Evolutionary conservation across 2,329 filamentous ascomycete species (phyloP), one percentile per base, ranked within the genome.

Genomic region (Alternaria gaisen): DNA sequence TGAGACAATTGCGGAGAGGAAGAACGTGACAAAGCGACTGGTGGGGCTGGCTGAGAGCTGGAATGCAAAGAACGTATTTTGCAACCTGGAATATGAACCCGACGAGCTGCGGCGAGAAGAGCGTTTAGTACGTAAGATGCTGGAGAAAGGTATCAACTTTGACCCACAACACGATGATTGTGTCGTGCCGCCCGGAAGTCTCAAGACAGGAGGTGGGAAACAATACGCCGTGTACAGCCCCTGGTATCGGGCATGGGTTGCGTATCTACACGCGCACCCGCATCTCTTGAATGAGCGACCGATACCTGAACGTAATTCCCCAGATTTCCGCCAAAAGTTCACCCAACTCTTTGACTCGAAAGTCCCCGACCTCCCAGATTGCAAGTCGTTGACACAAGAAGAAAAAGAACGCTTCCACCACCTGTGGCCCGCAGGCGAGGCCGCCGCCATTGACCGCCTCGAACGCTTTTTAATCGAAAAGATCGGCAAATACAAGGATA

Each of bases 31-130:
- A 0, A 77, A 76, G 1, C 83, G 88, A 4, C 82, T 97, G 10
- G 68, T 91, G 2, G 85, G 89, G 53, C 80, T 94, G 41, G 86
- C 91, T 75, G 81, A 87, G 30, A 81, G 87, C 62, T 97, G 92
- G 93, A 87, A 86, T 0, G 90, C 87, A 1, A 89, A 84, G 50
- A 91, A 95, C 70, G 66, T 97, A 3, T 96, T 88, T 71, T 88
- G 91, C 48, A 97, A 97, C 73, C 87, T 93, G 58, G 93, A 97
- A 75, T 97, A 97, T 71, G 94, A 97, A 76, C 92, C 96, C 0
- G 94, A 97, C 73, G 94, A 97, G 79, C 79, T 97, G 59, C 84
- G 93, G 43, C 84, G 93, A 6, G 94, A 97, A 70, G 87, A 88
- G 1, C 83, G 82, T 28, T 79, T 97, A 71, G 84, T 92, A 1